Conservation (phyloP, 2,329 filamentous ascomycete genomes). For the Clarireedia homoeocarpa region DNA sequence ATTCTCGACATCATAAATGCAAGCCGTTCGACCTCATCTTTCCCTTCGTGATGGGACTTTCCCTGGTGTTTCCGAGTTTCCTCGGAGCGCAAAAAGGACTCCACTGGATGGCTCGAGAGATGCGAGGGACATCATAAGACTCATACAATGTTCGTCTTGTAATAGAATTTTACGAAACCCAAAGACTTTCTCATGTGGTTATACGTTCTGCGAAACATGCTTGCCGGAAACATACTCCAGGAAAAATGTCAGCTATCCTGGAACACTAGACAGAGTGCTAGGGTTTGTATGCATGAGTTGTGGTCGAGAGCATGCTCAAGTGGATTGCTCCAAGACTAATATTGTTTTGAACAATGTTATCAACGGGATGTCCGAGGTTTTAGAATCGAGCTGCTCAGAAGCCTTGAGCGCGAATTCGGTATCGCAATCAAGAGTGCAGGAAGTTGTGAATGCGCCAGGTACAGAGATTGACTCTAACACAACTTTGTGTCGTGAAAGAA, state of each 20-base stretch:
- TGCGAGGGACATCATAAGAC: conserved; percentile 57
- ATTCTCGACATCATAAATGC: no score
- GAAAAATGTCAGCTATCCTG: conserved; percentile 69
- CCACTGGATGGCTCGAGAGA: conserved; percentile 31
- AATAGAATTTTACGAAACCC: conserved; percentile 60
- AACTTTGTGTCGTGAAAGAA: no score
- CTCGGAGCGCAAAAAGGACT: neutral
- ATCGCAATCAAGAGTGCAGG: neutral
- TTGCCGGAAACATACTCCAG: conserved; percentile 55
- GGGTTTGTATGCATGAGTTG: conserved; percentile 46
- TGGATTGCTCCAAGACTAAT: conserved; percentile 64
- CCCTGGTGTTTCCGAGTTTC: no score
- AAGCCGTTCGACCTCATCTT: no score
- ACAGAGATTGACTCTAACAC: no score
- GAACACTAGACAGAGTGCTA: conserved; percentile 53
- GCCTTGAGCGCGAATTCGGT: neutral
- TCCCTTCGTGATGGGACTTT: no score
- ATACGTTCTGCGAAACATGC: conserved; percentile 68
- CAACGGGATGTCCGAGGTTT: neutral
- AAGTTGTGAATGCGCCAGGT: neutral
- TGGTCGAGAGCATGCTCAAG: conserved; percentile 61
- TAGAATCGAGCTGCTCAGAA: neutral
- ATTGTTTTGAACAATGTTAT: neutral
- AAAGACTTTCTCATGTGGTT: conserved; percentile 73
- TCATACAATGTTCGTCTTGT: conserved; percentile 73